phyloP scores from a whole-genome alignment of 768 basidiomycete species.

The Hebeloma cylindrosporum region DNA sequence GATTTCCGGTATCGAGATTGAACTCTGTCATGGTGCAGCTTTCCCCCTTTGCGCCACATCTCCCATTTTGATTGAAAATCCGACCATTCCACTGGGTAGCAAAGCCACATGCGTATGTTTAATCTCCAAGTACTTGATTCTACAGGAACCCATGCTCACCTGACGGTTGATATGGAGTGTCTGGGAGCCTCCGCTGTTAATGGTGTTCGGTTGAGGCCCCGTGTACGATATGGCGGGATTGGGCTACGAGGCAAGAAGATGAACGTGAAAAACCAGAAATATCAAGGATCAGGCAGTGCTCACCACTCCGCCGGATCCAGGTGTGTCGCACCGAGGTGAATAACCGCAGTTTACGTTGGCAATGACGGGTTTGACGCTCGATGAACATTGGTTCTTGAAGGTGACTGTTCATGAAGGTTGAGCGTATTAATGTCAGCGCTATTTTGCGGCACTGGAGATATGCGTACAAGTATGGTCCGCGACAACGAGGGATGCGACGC shows the following conservation, averaged over 20 bases:
- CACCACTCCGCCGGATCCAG: constrained; percentile 35
- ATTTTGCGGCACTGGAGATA: neutral
- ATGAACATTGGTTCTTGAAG: constrained; percentile 35
- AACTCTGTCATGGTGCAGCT: constrained; percentile 39
- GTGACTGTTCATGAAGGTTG: constrained; percentile 24
- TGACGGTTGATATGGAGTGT: constrained; percentile 30
- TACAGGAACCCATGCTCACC: constrained; percentile 14
- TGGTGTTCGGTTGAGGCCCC: constrained; percentile 32
- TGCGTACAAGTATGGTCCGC: constrained; percentile 26
- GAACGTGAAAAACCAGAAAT: neutral
- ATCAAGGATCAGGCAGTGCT: constrained; percentile 1
- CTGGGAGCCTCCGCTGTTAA: constrained; percentile 28
- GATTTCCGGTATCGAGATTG: constrained; percentile 37
- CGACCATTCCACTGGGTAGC: constrained; percentile 47
- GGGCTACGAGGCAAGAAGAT: constrained; percentile 18
- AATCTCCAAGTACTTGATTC: too few species aligned
- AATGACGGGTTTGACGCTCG: constrained; percentile 33
- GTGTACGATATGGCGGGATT: constrained; percentile 34
- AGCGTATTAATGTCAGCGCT: neutral
- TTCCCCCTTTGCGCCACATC: constrained; percentile 39
- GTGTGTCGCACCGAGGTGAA: constrained; percentile 37
- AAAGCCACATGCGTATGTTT: too few species aligned
- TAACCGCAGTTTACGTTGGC: constrained; percentile 41
- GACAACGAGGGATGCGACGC: constrained; percentile 6
- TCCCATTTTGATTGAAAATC: constrained; percentile 38